Evolutionary conservation across 345 rosid genomes (phyloP).

Genomic region (Mallotus nudiflorus): DNA sequence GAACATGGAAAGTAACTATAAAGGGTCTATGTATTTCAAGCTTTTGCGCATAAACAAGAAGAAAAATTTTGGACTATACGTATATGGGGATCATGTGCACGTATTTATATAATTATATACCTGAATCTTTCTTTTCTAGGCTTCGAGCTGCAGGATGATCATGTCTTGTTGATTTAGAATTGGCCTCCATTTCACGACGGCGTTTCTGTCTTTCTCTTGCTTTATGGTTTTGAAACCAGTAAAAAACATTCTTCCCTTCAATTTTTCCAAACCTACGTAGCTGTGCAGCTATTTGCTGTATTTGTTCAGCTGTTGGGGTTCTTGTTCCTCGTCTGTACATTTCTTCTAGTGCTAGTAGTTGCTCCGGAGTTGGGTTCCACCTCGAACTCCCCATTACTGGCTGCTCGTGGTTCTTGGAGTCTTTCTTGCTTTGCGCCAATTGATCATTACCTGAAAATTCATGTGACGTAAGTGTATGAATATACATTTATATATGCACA

Average conservation of each 20-base stretch:
- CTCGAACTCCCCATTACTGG: conserved; percentile 5
- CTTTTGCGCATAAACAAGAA: too few relatives aligned
- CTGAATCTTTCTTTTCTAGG: conserved; percentile 32
- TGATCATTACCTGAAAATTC: not conserved
- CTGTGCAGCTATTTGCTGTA: conserved; percentile 20
- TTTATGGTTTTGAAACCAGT: conserved; percentile 31
- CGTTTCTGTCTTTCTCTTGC: conserved; percentile 24
- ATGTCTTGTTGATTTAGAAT: conserved; percentile 8
- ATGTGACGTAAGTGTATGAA: too few relatives aligned
- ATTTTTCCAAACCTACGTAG: conserved; percentile 21
- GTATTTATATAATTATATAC: too few relatives aligned
- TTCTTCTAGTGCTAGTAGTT: conserved; percentile 20
- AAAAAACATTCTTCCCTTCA: conserved; percentile 28
- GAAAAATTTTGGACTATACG: too few relatives aligned
- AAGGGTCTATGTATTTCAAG: too few relatives aligned
- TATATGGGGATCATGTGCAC: too few relatives aligned
- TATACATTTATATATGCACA: too few relatives aligned
- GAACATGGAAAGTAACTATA: too few relatives aligned
- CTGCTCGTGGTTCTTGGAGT: not conserved
- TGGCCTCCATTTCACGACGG: conserved; percentile 11
- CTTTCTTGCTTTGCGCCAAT: not conserved
- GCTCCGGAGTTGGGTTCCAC: conserved; percentile 29
- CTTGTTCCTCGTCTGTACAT: conserved; percentile 21
- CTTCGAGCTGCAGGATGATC: conserved; percentile 3
- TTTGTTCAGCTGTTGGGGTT: conserved; percentile 24